These are phyloP conservation scores for Puccinia horiana DNA, from an alignment of 1,284 basidiomycete species.

Conservation along the genomic window DNA sequence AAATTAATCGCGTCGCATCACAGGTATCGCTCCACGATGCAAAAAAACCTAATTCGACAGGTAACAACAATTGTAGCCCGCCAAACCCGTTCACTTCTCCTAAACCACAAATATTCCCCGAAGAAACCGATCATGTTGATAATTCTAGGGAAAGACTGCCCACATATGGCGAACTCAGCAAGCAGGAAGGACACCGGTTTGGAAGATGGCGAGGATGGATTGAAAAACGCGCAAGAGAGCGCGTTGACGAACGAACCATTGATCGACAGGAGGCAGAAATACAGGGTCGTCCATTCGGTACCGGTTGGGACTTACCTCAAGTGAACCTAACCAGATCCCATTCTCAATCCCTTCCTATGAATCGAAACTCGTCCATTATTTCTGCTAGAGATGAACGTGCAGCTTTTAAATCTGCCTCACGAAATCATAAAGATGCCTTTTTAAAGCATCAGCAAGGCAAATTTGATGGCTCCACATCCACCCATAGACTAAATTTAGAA, in stretches of 20 bases:
- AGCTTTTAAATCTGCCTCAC: conserved; percentile 25
- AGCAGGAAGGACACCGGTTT: conserved; percentile 40
- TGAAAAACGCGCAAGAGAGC: conserved; percentile 44
- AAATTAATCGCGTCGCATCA: not conserved
- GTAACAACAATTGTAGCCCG: not conserved
- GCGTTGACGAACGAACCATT: conserved; percentile 12
- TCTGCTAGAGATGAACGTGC: conserved; percentile 37
- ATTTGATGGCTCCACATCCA: conserved; percentile 9
- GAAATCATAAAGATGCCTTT: conserved; percentile 1
- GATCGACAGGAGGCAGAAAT: conserved; percentile 23
- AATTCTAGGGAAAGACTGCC: conserved; percentile 10
- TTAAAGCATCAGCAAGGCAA: conserved; percentile 9
- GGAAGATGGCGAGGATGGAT: conserved; percentile 47
- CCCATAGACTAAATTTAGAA: conserved; percentile 12
- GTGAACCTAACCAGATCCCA: not conserved
- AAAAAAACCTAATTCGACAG: not conserved
- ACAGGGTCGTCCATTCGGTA: conserved; percentile 29
- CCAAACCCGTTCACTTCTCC: not conserved
- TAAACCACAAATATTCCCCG: not conserved
- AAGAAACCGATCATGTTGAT: not conserved
- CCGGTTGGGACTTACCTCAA: conserved; percentile 33
- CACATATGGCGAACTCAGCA: conserved; percentile 26
- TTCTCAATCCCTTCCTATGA: not conserved
- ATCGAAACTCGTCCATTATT: conserved; percentile 43
- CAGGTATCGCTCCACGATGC: not conserved